Evolutionary conservation across 192 early-diverging fungal species (phyloP).

Genomic region (Linnemannia exigua): DNA sequence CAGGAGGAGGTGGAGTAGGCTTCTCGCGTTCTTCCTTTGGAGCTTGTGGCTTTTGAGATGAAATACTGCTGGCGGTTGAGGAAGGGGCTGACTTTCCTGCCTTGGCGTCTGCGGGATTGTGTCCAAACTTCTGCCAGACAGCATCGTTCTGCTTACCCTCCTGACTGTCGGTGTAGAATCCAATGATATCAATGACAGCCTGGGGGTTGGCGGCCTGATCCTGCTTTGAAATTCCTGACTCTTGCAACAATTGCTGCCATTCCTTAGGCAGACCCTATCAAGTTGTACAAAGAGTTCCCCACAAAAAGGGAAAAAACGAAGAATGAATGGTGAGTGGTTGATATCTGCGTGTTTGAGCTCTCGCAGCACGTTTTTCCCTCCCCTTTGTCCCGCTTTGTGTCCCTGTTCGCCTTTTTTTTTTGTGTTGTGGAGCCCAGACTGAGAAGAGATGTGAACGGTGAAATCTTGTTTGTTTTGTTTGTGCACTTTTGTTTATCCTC

Average conservation of each 20-base stretch:
- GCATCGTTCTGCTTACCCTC: conserved; percentile 55
- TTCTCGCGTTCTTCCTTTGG: conserved; percentile 34
- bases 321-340: conserved; percentile 8
- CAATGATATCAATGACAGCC: conserved; percentile 87
- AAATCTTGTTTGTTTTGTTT: background rate
- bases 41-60: conserved; percentile 5
- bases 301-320: background rate
- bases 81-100: conserved; percentile 37
- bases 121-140: conserved; percentile 66
- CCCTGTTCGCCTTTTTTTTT: background rate
- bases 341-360: background rate
- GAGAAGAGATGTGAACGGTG: background rate
- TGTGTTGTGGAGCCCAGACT: conserved; percentile 5
- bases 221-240: conserved; percentile 95
- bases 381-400: background rate
- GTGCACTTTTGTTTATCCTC: background rate
- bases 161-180: conserved; percentile 82
- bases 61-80: background rate
- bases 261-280: conserved; percentile 91
- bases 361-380: conserved; percentile 12
- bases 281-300: conserved; percentile 12
- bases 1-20: conserved; percentile 25
- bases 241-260: conserved; percentile 92
- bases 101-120: conserved; percentile 20
- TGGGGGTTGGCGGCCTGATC: conserved; percentile 96